phyloP scores from a whole-genome alignment of 768 basidiomycete species.

The Pleurotus sapidus region DNA sequence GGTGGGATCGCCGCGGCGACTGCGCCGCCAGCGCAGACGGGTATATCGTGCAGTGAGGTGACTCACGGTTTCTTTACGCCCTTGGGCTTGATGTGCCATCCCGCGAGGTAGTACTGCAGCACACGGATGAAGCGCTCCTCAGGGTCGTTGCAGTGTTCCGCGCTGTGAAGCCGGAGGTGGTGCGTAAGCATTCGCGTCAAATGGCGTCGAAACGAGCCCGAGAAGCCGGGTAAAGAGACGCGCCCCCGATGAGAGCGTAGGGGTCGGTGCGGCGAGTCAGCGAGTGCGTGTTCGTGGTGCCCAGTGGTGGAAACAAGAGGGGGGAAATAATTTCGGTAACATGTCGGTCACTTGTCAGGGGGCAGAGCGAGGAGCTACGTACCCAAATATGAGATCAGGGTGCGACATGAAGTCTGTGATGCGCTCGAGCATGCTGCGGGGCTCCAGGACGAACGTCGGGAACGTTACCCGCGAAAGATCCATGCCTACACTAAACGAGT shows the following conservation, averaged over 20 bases:
- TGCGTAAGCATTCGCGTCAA: slow-evolving; percentile 7
- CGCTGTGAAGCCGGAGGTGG: slow-evolving; percentile 41
- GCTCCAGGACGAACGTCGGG: slow-evolving; percentile 95
- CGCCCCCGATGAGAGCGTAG: not conserved
- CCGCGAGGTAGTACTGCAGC: slow-evolving; percentile 93
- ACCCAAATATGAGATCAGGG: slow-evolving; percentile 96
- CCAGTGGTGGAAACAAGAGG: not conserved
- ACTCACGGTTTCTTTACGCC: slow-evolving; percentile 98
- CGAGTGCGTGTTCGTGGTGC: not conserved
- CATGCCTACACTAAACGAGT: slow-evolving; percentile 78
- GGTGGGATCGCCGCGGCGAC: not conserved
- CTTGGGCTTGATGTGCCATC: slow-evolving; percentile 99
- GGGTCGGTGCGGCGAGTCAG: too few species aligned
- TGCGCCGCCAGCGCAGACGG: slow-evolving; percentile 5
- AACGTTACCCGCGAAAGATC: slow-evolving; percentile 94
- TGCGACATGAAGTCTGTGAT: slow-evolving; percentile 99
- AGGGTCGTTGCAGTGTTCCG: slow-evolving; percentile 74
- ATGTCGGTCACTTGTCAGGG: slow-evolving; percentile 4
- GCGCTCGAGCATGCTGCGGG: slow-evolving; percentile 94
- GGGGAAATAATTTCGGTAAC: not conserved
- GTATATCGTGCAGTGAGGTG: slow-evolving; percentile 4
- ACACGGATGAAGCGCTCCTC: slow-evolving; percentile 92
- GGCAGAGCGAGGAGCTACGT: slow-evolving; percentile 27
- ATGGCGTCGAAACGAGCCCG: not conserved
- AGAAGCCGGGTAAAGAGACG: not conserved